A percentile compares a stretch with the other conserved stretches of the same genome.
Conservation (phyloP, 2,329 filamentous ascomycete genomes). For the Ascochyta clinopodiicola region DNA sequence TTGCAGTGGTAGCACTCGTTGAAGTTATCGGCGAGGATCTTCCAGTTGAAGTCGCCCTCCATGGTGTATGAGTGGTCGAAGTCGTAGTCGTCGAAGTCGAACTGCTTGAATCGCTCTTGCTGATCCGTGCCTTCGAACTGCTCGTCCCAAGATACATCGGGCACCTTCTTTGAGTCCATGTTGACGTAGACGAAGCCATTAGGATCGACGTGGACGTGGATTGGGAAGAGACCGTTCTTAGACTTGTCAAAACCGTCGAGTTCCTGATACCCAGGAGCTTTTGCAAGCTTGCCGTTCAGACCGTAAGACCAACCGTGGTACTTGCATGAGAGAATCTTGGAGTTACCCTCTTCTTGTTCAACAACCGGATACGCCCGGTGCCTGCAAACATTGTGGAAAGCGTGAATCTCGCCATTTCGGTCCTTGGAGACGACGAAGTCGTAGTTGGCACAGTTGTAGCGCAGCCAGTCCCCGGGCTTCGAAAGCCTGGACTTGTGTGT, state of each 20-base stretch:
- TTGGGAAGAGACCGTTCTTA: conserved; percentile 46
- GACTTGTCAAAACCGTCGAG: conserved; percentile 50
- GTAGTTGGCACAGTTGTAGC: conserved; percentile 55
- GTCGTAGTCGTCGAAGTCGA: conserved; percentile 52
- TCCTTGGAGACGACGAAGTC: conserved; percentile 50
- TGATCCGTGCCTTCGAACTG: conserved; percentile 41
- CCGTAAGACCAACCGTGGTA: conserved; percentile 58
- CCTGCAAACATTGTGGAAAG: conserved; percentile 56
- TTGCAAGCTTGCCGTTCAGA: conserved; percentile 52
- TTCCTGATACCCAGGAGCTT: conserved; percentile 52
- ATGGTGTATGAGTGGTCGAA: conserved; percentile 52
- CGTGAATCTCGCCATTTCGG: conserved; percentile 48
- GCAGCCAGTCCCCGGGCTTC: conserved; percentile 64
- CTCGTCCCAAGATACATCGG: conserved; percentile 40
- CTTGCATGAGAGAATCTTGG: conserved; percentile 52
- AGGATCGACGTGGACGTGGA: conserved; percentile 40
- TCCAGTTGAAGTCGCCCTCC: conserved; percentile 45
- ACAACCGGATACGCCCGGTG: conserved; percentile 55
- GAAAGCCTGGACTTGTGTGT: conserved; percentile 60
- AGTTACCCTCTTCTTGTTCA: conserved; percentile 46
- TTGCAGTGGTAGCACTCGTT: conserved; percentile 72
- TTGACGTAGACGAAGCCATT: conserved; percentile 49
- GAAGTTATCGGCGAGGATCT: conserved; percentile 62
- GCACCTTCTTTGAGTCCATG: conserved; percentile 42
- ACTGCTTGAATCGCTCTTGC: conserved; percentile 43